A percentile compares a stretch with the other conserved stretches of the same genome.
These are phyloP conservation scores for Ceratocystis cubensis DNA, from an alignment of 2,329 filamentous ascomycete species.

Conservation along the genomic window DNA sequence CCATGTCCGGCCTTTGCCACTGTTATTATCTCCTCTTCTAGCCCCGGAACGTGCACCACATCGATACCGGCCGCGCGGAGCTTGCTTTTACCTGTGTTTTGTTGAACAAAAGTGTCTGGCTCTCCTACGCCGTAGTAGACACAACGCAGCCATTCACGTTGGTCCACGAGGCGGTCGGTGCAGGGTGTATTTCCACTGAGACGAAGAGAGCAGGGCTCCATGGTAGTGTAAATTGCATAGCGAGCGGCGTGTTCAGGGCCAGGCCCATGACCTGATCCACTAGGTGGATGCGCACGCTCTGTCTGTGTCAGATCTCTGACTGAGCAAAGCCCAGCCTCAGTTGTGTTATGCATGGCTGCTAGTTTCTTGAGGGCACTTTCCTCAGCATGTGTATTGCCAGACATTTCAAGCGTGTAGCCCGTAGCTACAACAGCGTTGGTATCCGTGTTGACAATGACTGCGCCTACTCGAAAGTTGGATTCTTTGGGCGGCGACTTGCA, in stretches of 20 bases:
- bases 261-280: too few relatives aligned
- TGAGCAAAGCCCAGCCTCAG: constrained; percentile 34
- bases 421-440: constrained; percentile 54
- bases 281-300: constrained; percentile 23
- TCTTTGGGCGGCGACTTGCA: constrained; percentile 57
- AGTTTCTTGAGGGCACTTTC: constrained; percentile 80
- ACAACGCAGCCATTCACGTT: constrained; percentile 50
- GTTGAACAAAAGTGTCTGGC: constrained; percentile 76
- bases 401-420: constrained; percentile 81
- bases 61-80: constrained; percentile 61
- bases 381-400: constrained; percentile 92
- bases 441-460: constrained; percentile 56
- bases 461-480: constrained; percentile 88
- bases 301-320: constrained; percentile 30
- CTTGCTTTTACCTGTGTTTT: constrained; percentile 61
- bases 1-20: constrained; percentile 74
- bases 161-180: constrained; percentile 61
- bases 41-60: constrained; percentile 58
- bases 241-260: too few relatives aligned
- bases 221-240: constrained; percentile 67
- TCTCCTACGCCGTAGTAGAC: constrained; percentile 85
- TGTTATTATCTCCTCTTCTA: constrained; percentile 68
- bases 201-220: constrained; percentile 70
- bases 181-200: constrained; percentile 66
- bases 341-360: constrained; percentile 30